phyloP scores from a whole-genome alignment of 2,329 filamentous ascomycete genomes.

The Aureobasidium musti region DNA sequence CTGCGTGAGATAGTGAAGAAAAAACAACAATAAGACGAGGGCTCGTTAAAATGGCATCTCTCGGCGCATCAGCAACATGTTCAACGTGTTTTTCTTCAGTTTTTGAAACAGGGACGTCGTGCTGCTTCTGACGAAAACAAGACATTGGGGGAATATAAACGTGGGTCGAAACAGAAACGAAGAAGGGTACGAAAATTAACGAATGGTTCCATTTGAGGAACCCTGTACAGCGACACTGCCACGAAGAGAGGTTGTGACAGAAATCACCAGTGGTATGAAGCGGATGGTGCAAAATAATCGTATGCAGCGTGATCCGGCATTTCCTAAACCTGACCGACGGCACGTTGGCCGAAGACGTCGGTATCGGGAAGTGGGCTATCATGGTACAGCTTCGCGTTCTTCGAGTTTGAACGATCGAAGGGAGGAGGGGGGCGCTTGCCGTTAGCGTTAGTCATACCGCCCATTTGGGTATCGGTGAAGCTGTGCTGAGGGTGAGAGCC shows the following conservation, averaged over 20 bases:
- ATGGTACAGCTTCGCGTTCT: conserved; percentile 28
- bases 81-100: neutral
- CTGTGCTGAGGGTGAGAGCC: conserved; percentile 15
- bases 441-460: conserved; percentile 30
- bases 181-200: conserved; percentile 12
- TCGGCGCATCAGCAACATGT: conserved; percentile 8
- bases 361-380: conserved; percentile 22
- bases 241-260: neutral
- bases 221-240: conserved; percentile 14
- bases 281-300: conserved; percentile 8
- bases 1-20: conserved; percentile 1
- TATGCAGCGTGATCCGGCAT: conserved; percentile 10
- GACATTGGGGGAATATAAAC: conserved; percentile 21
- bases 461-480: conserved; percentile 21
- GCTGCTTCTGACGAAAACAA: conserved; percentile 11
- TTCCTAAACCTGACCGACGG: conserved; percentile 24
- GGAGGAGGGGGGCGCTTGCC: conserved; percentile 29
- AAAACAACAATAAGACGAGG: neutral
- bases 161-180: conserved; percentile 14
- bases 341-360: conserved; percentile 22
- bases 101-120: neutral
- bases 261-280: conserved; percentile 3
- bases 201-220: conserved; percentile 8
- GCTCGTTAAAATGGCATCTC: conserved; percentile 15
- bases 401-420: conserved; percentile 19